Evolutionary conservation across 345 rosid genomes (phyloP), one percentile per base, ranked within the genome.

Genomic region (Passiflora organensis): DNA sequence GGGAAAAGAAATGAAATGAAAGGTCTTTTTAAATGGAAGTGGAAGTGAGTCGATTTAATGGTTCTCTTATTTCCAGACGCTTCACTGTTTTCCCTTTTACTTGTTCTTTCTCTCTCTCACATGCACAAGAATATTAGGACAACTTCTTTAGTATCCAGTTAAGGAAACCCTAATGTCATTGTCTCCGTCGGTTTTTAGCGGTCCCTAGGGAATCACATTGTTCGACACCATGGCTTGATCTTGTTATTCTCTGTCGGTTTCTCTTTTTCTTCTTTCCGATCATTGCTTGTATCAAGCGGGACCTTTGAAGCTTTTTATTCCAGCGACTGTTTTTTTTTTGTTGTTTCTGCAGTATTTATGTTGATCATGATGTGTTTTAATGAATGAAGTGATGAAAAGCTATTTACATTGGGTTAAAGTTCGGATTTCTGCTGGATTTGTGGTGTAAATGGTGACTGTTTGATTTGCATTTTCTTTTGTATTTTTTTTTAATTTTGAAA

Each of bases 51-150:
- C 60, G 24, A 45, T 55, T 53, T 22, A 22, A 23, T 53, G 6
- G 39, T 43, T 28, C 34, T 28, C 34, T 2, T 8, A 8, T 28
- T 56, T 65, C 23, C 71, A 55, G 48, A 53, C 50, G 19, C 13
- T 20, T 42, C 46, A 47, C 67, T 59, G 42, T 23, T 63, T 15
- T 42, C 45, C 9, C 60, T 18, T 43, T 28, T 19, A 13, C 19
- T 37, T 19, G 15, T 21, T 53, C 42, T 20, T 11, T 43, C 34
- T 28, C 34, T 28, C 34, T 28, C 34, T 28, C 34, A 28, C 34
- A 28, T 28, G 34, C 8, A 28, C 5, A 2, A 8, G 3, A 28
- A 3, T 28, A 28, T 8, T 28, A 28, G 5, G 8, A 28, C 34
- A 28, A 28, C 34, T 28, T 28, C 8, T 8, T 28, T 28, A 28